Evolutionary conservation across 495 filamentous ascomycete species (phyloP).

Genomic region (Neurospora africana): DNA sequence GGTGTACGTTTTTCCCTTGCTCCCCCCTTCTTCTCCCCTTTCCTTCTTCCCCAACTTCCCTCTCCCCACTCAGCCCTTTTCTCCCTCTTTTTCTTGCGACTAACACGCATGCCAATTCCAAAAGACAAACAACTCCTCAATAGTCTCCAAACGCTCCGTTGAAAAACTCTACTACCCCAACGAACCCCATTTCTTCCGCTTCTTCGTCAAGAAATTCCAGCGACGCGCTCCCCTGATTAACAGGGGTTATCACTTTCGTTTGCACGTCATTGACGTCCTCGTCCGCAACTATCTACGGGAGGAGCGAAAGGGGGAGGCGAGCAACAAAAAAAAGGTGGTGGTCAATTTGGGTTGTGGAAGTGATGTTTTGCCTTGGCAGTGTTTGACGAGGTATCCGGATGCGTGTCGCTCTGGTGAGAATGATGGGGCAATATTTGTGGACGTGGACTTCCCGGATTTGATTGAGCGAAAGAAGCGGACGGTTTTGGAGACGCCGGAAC

Average conservation of each 20-base stretch:
- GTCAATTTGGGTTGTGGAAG: constrained; percentile 66
- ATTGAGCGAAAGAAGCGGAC: constrained; percentile 63
- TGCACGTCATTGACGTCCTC: constrained; percentile 66
- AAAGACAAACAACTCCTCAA: constrained; percentile 82
- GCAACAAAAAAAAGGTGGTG: constrained; percentile 63
- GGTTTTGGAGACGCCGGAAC: constrained; percentile 49
- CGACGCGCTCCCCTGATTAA: constrained; percentile 77
- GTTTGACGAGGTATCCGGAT: constrained; percentile 50
- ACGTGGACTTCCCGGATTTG: constrained; percentile 78
- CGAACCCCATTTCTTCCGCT: constrained; percentile 71
- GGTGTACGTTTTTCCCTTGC: constrained; percentile 40
- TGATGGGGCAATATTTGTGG: constrained; percentile 53
- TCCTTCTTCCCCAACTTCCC: no score
- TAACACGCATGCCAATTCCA: no score
- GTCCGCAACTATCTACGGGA: constrained; percentile 52
- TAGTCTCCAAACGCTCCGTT: constrained; percentile 82
- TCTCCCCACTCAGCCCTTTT: no score
- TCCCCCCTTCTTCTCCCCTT: no score
- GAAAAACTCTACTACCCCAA: constrained; percentile 68
- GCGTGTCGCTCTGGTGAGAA: constrained; percentile 22
- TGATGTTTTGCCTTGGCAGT: constrained; percentile 85
- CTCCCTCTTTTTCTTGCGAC: no score
- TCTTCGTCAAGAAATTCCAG: constrained; percentile 77
- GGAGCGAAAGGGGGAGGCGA: background rate
- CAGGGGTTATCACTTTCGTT: constrained; percentile 75